Conservation (phyloP, 2,329 filamentous ascomycete genomes). For the Endothia cerciana region DNA sequence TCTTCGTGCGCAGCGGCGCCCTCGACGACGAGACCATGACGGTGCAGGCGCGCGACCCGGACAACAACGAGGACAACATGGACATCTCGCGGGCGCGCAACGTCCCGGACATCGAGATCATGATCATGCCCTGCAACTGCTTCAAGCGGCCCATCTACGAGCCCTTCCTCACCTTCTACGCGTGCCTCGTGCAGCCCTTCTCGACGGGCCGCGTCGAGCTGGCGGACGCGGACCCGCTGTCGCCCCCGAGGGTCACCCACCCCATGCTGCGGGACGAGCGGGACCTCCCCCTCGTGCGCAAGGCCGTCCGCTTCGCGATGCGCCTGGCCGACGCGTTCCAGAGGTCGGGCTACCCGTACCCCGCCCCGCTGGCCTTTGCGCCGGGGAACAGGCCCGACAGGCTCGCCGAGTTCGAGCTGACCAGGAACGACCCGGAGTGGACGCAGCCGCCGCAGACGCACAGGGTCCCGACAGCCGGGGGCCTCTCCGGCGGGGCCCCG, state of each 20-base stretch:
- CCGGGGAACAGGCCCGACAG: conserved; percentile 33
- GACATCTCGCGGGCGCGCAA: conserved; percentile 31
- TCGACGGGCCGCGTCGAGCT: conserved; percentile 39
- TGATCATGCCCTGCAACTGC: conserved; percentile 44
- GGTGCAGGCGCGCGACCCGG: not conserved
- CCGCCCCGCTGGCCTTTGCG: conserved; percentile 33
- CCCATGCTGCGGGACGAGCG: conserved; percentile 38
- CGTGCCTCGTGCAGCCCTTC: conserved; percentile 37
- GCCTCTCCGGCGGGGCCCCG: not conserved
- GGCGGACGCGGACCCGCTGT: not conserved
- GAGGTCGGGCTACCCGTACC: conserved; percentile 35
- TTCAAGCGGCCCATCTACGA: conserved; percentile 35
- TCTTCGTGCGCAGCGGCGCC: conserved; percentile 35
- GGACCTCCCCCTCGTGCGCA: conserved; percentile 35
- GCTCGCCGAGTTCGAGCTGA: conserved; percentile 12
- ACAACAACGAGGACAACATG: conserved; percentile 5
- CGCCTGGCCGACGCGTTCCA: conserved; percentile 37
- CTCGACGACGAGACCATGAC: conserved; percentile 32
- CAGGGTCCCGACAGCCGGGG: not conserved
- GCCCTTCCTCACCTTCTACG: conserved; percentile 34
- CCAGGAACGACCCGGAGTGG: not conserved
- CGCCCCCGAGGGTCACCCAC: conserved; percentile 38
- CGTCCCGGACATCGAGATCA: conserved; percentile 39
- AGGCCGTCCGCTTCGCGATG: conserved; percentile 39
- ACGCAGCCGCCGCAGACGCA: not conserved